These are phyloP conservation scores for Apodospora peruviana DNA, from an alignment of 495 filamentous ascomycete genomes.

Conservation along the genomic window DNA sequence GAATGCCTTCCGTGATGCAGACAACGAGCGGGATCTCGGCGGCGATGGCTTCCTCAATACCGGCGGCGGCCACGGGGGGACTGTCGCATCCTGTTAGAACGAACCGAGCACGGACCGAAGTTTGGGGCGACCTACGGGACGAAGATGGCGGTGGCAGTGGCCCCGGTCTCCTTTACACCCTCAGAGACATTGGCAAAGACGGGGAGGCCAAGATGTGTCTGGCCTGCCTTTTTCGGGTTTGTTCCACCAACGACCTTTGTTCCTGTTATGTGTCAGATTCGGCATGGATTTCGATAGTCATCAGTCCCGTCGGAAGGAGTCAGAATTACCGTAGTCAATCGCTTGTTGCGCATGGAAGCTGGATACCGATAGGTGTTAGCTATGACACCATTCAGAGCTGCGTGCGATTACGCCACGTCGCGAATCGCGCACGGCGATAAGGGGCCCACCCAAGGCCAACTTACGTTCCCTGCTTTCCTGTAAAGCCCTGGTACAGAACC, in stretches of 20 bases:
- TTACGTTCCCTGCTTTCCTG: constrained; percentile 97
- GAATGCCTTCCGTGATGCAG: constrained; percentile 98
- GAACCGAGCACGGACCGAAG: neutral
- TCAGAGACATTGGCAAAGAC: constrained; percentile 89
- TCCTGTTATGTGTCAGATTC: constrained; percentile 53
- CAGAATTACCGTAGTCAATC: constrained; percentile 88
- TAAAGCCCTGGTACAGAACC: constrained; percentile 97
- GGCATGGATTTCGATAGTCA: constrained; percentile 12
- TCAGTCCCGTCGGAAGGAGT: too few species aligned
- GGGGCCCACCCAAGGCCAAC: constrained; percentile 31
- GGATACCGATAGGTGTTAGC: constrained; percentile 35
- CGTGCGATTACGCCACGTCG: neutral
- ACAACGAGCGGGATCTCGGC: constrained; percentile 92
- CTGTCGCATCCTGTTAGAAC: constrained; percentile 33
- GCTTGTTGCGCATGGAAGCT: constrained; percentile 98
- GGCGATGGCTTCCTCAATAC: constrained; percentile 93
- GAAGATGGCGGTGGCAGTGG: constrained; percentile 91
- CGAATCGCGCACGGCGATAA: constrained; percentile 13
- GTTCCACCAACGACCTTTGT: constrained; percentile 97
- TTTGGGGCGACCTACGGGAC: constrained; percentile 64
- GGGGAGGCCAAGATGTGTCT: constrained; percentile 80
- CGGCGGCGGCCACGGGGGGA: constrained; percentile 81
- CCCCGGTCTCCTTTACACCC: constrained; percentile 86
- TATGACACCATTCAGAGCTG: neutral
- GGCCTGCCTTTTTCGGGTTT: constrained; percentile 97